Base-by-base conservation (phyloP, 1,139 yeast species). In the Blastobotrys capitulatus region DNA sequence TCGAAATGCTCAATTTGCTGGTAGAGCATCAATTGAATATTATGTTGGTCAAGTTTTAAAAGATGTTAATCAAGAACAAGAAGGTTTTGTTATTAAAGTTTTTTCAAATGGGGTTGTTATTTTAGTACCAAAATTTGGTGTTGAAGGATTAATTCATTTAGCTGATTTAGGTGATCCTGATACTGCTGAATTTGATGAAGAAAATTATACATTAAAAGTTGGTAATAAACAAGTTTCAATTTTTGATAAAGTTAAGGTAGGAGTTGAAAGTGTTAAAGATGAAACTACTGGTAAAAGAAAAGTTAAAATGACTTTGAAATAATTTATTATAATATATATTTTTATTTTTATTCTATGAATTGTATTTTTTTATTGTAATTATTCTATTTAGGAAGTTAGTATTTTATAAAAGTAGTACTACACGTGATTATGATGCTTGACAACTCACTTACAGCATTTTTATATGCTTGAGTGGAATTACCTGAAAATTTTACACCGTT, bases 1-100 rank as follows among this genome's bases (percentile, higher is more conserved):
- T 67, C 82, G 98, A 68, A 94, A 92, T 67, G 98, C 98, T 0
- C 99, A 94, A 70, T 87, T 92, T 75, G 99, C 98, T 2, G 98
- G 98, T 35, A 79, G 99, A 63, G 96, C 98, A 32, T 86, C 96
- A 66, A 88, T 94, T 56, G 98, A 94, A 66, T 94, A 92, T 68
- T 92, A 88, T 62, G 98, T 94, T 42, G 98, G 98, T 13, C 98
- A 94, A 71, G 97, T 90, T 34, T 85, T 94, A 85, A 86, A 89
- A 66, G 74, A 73, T 51, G 79, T 80, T 56, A 85, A 83, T 54
- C 70, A 80, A 35, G 72, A 72, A 35, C 96, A 89, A 64, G 94
- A 89, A 57, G 98, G 97, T 7, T 90, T 88, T 61, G 83, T 90
- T 37, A 89, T 90, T 60, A 87, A 88, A 66, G 92, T 94, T 40